A percentile compares a stretch with the other conserved stretches of the same genome.
phyloP scores from a whole-genome alignment of 108 stramenopile species.

The Asterionellopsis glacialis region DNA sequence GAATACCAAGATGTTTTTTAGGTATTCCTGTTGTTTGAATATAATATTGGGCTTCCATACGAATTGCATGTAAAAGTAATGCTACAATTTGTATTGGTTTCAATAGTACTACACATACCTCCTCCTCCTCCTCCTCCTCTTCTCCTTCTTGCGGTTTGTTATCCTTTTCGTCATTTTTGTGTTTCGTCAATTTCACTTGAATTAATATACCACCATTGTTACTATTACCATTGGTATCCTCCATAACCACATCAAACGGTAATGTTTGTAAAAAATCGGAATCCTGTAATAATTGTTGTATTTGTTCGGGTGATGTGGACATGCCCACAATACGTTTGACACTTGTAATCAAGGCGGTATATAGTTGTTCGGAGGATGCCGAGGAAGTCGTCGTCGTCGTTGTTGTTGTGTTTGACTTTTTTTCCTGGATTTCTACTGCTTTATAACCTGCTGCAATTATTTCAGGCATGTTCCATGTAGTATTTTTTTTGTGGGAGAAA shows the following conservation, averaged over 20 bases:
- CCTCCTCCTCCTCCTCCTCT: too few relatives aligned
- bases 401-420: too few relatives aligned
- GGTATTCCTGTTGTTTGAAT: conserved; percentile 17
- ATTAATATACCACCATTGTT: neutral
- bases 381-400: too few relatives aligned
- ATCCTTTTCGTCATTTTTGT: neutral
- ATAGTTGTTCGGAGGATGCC: too few relatives aligned
- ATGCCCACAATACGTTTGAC: conserved; percentile 66
- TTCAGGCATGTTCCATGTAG: too few relatives aligned
- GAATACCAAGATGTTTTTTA: conserved; percentile 35
- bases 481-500: too few relatives aligned
- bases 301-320: conserved; percentile 23
- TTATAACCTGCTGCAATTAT: too few relatives aligned
- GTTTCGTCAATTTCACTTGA: neutral
- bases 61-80: conserved; percentile 43
- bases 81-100: conserved; percentile 53
- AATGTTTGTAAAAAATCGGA: conserved; percentile 40
- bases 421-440: too few relatives aligned
- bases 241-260: conserved; percentile 24
- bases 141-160: conserved; percentile 7
- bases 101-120: conserved; percentile 25
- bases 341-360: conserved; percentile 42
- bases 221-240: conserved; percentile 1
- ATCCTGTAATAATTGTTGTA: conserved; percentile 32
- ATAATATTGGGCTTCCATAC: conserved; percentile 41